phyloP scores from a whole-genome alignment of 371 early-diverging fungal species.

The Circinella minor region DNA sequence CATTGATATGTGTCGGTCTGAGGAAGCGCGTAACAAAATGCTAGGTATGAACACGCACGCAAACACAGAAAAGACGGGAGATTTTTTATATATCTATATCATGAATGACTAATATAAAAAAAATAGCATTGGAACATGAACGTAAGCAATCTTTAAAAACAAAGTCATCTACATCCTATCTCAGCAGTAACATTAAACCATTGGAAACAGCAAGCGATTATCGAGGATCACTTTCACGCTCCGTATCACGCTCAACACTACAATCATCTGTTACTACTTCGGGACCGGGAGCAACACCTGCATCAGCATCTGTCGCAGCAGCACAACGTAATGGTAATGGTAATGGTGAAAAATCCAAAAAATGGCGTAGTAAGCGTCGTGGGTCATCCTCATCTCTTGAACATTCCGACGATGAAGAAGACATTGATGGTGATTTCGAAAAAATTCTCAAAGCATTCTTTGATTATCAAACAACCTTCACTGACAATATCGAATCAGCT shows the following conservation, averaged over 20 bases:
- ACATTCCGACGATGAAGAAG: slow-evolving; percentile 9
- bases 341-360: slow-evolving; percentile 19
- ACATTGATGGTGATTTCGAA: slow-evolving; percentile 56
- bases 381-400: slow-evolving; percentile 7
- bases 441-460: slow-evolving; percentile 58
- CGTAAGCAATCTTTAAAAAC: slow-evolving; percentile 27
- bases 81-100: too few relatives aligned
- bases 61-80: too few relatives aligned
- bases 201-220: slow-evolving; percentile 50
- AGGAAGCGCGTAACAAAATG: slow-evolving; percentile 32
- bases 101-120: neutral
- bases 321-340: neutral
- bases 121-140: slow-evolving; percentile 33
- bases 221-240: slow-evolving; percentile 20
- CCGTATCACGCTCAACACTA: slow-evolving; percentile 26
- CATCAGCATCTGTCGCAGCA: neutral
- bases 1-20: slow-evolving; percentile 50
- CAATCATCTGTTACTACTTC: slow-evolving; percentile 19
- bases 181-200: slow-evolving; percentile 37
- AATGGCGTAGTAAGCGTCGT: slow-evolving; percentile 11
- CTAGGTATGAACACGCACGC: slow-evolving; percentile 14
- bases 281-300: neutral
- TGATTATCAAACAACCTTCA: slow-evolving; percentile 59
- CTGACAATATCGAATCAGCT: slow-evolving; percentile 56
- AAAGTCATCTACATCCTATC: slow-evolving; percentile 28